Evolutionary conservation across 345 rosid genomes (phyloP), one percentile per base, ranked within the genome.

Genomic region (Brassica napus): DNA sequence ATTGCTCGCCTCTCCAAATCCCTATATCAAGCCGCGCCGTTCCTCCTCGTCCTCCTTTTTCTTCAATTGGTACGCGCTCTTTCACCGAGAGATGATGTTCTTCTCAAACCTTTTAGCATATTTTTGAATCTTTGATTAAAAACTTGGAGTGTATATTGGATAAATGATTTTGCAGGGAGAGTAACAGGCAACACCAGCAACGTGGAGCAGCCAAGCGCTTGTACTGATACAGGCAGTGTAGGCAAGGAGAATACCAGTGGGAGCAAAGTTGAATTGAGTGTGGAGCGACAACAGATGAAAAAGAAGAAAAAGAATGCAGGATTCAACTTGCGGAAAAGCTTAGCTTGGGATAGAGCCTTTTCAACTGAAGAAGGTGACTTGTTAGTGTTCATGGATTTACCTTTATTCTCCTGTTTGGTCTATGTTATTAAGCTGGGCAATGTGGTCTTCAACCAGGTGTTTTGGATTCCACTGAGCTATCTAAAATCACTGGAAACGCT

Each of bases 261-360:
- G 37, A 84, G 62, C 84, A 89, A 87, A 83, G 18, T 77, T 39
- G 93, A 89, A 69, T 87, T 92, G 68, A 84, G 80, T 18, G 57
- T 91, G 69, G 97, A 91, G 77, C 88, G 90, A 2, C 96, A 89
- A 55, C 81, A 81, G 81, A 93, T 91, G 98, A 95, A 95, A 83
- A 89, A 90, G 89, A 95, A 93, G 86, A 94, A 93, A 59, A 89
- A 84, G 84, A 87, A 83, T 14, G 91, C 89, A 52, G 93, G 92
- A 3, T 91, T 71, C 77, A 92, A 93, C 84, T 79, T 95, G 84
- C 86, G 97, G 42, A 93, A 93, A 77, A 95, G 99, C 85, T 84
- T 95, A 79, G 99, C 99, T 0, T 93, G 98, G 99, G 83, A 95
- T 58, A 83, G 83, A 60, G 98, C 98, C 65, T 93, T 94, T 76